A percentile compares a stretch with the other conserved stretches of the same genome.
Conservation (phyloP, 495 filamentous ascomycete species). For the Xanthoparmelia taractica region DNA sequence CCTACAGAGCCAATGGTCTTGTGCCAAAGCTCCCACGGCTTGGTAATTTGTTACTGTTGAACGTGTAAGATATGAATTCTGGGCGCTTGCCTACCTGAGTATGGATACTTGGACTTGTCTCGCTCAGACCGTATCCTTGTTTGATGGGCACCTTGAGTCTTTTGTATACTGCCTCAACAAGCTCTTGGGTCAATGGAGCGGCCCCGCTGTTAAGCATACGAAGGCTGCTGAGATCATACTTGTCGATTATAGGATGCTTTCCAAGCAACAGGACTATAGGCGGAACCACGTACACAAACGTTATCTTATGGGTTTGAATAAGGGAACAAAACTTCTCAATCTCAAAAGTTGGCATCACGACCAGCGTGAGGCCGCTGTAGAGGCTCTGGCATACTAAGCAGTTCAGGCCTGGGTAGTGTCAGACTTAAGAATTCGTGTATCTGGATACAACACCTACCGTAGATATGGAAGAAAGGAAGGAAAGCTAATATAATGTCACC, state of each 20-base stretch:
- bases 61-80: constrained; percentile 37
- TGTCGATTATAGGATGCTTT: constrained; percentile 67
- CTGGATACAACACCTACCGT: constrained; percentile 41
- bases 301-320: constrained; percentile 67
- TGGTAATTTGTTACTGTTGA: constrained; percentile 24
- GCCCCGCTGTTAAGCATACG: constrained; percentile 86
- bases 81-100: constrained; percentile 31
- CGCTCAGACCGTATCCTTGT: constrained; percentile 84
- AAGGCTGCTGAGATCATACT: constrained; percentile 72
- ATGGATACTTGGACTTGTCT: constrained; percentile 54
- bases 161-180: constrained; percentile 69
- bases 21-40: constrained; percentile 72
- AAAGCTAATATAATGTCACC: constrained; percentile 72
- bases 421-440: constrained; percentile 12
- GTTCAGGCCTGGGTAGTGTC: constrained; percentile 32
- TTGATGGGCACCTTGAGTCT: constrained; percentile 67
- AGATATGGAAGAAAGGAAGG: constrained; percentile 91
- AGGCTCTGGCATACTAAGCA: constrained; percentile 56
- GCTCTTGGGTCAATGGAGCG: constrained; percentile 75
- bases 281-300: constrained; percentile 75
- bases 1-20: constrained; percentile 74
- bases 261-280: constrained; percentile 74
- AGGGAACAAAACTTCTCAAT: constrained; percentile 67
- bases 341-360: constrained; percentile 82
- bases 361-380: constrained; percentile 56